Evolutionary conservation across 768 basidiomycete genomes (phyloP), one percentile per base, ranked within the genome.

Genomic region (Kwoniella newhampshirensis): DNA sequence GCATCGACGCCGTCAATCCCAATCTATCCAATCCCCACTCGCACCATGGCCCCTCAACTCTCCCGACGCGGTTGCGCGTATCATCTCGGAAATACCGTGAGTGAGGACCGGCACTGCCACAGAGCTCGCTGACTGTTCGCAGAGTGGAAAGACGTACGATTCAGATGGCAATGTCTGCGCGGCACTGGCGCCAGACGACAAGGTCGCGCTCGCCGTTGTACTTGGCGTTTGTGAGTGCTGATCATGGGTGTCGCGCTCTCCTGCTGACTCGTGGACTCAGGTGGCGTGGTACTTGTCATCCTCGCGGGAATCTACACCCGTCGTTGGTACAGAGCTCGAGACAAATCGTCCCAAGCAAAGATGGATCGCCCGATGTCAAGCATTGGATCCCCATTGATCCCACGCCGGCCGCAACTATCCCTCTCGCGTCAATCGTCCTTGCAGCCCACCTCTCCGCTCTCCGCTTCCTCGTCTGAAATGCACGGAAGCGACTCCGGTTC

Each of bases 81-180:
- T 30, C 58, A 60, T 37, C 17, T 41, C 39, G 42, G 47, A 26
- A 57, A 64, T 32, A 44, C 37, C 17, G 60, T 63, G 49, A 54
- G 65, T 62, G 12, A 8, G 18, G 3, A 9, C 1, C n/a, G n/a
- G 21, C 18, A 15, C 35, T 15, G n/a, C n/a, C n/a, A n/a, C n/a
- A n/a, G n/a, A n/a, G n/a, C 12, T 1, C 36, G 26, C 43, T 59
- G 25, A 23, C 27, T 47, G 27, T 2, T 20, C 17, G 32, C 52
- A 65, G 63, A 51, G 54, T 18, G 63, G 60, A 4, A 52, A 47
- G 13, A 44, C 54, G 8, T 68, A 64, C 43, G 63, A 68, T 26
- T 49, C 60, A 2, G 44, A 57, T 18, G 67, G 67, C 8, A 54
- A 62, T 7, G 39, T 54, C 1, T 68, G 67, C 50, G 51, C 36